Conservation (phyloP, 805 yeast genomes). For the Spathaspora boniae region DNA sequence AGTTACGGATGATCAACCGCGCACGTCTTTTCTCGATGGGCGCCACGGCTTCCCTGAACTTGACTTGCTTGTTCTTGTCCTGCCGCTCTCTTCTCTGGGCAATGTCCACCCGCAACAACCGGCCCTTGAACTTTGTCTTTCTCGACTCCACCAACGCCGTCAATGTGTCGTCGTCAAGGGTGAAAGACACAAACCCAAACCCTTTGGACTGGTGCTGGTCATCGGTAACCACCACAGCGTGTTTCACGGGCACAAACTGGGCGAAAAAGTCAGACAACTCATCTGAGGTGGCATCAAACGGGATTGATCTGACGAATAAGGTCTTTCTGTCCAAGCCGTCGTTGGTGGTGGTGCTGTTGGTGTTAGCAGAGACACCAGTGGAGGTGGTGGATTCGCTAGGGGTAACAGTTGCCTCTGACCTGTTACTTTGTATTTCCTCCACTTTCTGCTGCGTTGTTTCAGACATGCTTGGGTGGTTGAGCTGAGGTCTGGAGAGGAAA, state of each 20-base stretch:
- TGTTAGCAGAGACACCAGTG: neutral
- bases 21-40: constrained; percentile 77
- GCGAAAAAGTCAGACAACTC: constrained; percentile 82
- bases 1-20: constrained; percentile 80
- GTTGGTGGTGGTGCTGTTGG: constrained; percentile 9
- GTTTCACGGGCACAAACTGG: constrained; percentile 90
- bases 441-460: too few relatives aligned
- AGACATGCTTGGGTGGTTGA: too few relatives aligned
- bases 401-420: neutral
- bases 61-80: constrained; percentile 14
- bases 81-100: constrained; percentile 91
- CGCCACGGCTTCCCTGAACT: constrained; percentile 14
- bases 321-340: constrained; percentile 55
- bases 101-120: constrained; percentile 70
- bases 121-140: constrained; percentile 61
- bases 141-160: constrained; percentile 68
- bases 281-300: constrained; percentile 75
- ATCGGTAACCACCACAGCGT: constrained; percentile 87
- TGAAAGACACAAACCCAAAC: constrained; percentile 92
- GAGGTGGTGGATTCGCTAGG: neutral
- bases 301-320: constrained; percentile 82
- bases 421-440: neutral
- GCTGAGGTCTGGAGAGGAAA: too few relatives aligned
- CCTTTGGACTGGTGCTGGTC: constrained; percentile 77
- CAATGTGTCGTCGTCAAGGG: constrained; percentile 77